Evolutionary conservation across 2,329 filamentous ascomycete species (phyloP).

Genomic region (Xylaria sp.): DNA sequence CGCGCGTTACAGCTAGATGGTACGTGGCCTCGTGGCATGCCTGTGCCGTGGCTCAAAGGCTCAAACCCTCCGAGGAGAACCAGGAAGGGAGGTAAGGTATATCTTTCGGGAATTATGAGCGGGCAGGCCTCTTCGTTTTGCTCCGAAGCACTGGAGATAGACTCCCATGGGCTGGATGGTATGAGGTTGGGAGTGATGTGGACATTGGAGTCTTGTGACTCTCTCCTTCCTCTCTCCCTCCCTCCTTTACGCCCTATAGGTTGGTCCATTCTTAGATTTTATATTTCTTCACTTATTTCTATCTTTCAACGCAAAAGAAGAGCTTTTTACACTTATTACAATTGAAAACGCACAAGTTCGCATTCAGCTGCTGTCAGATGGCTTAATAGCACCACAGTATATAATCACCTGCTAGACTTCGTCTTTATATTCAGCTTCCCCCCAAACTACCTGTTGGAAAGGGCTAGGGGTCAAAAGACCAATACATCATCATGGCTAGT

Average conservation of each 20-base stretch:
- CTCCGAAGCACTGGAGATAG: background rate
- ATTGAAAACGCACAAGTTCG: background rate
- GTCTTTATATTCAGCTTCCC: no score
- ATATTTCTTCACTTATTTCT: background rate
- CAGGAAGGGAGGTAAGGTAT: background rate
- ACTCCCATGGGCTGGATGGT: background rate
- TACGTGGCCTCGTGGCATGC: slow-evolving; percentile 12
- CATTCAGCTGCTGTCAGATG: background rate
- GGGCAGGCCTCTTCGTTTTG: background rate
- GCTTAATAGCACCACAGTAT: no score
- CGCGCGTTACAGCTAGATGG: background rate
- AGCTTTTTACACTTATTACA: background rate
- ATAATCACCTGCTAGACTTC: no score
- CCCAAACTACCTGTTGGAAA: no score
- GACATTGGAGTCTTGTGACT: background rate
- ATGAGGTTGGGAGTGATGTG: background rate
- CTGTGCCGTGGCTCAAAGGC: slow-evolving; percentile 2
- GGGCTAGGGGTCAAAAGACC: no score
- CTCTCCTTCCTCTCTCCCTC: background rate
- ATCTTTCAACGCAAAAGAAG: background rate
- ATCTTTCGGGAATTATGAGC: background rate
- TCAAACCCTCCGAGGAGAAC: background rate
- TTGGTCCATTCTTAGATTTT: background rate
- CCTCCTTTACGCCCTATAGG: background rate
- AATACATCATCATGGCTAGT: no score